phyloP scores from a whole-genome alignment of 2,329 filamentous ascomycete species.

The Fusarium sulawesiense region DNA sequence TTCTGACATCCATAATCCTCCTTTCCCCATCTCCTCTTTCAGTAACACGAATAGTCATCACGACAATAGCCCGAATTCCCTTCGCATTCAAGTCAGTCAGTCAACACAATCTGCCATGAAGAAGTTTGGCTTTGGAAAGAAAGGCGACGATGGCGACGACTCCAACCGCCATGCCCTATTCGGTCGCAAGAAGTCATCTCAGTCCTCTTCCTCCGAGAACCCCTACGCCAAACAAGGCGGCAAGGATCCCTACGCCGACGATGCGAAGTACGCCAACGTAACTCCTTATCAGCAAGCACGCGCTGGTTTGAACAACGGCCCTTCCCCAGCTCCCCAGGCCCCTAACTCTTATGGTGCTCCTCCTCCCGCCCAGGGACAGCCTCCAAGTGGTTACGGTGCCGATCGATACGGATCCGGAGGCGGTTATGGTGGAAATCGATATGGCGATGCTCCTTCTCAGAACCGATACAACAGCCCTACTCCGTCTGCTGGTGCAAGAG shows the following conservation, averaged over 20 bases:
- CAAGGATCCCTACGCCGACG: slow-evolving; percentile 66
- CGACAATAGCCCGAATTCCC: neutral
- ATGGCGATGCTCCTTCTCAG: slow-evolving; percentile 64
- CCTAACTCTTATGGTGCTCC: slow-evolving; percentile 40
- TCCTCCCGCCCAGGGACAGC: slow-evolving; percentile 36
- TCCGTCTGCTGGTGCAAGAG: slow-evolving; percentile 52
- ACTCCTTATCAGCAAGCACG: slow-evolving; percentile 60
- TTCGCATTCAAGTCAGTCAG: neutral
- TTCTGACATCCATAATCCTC: slow-evolving; percentile 12
- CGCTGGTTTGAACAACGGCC: slow-evolving; percentile 50
- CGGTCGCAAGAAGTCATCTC: slow-evolving; percentile 63
- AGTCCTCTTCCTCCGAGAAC: slow-evolving; percentile 61
- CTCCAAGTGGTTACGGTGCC: slow-evolving; percentile 61
- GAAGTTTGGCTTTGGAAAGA: slow-evolving; percentile 70
- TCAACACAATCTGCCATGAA: slow-evolving; percentile 58
- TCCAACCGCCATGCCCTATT: slow-evolving; percentile 64
- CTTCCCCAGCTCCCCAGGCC: slow-evolving; percentile 47
- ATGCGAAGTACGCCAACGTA: slow-evolving; percentile 58
- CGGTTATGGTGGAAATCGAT: slow-evolving; percentile 66
- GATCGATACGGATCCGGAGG: slow-evolving; percentile 61
- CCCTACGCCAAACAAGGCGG: slow-evolving; percentile 67
- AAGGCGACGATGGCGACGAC: slow-evolving; percentile 62
- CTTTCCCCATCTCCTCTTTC: neutral
- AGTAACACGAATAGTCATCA: neutral
- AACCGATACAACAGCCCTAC: slow-evolving; percentile 63